Evolutionary conservation across 345 rosid genomes (phyloP).

Genomic region (Eutrema heterophyllum): DNA sequence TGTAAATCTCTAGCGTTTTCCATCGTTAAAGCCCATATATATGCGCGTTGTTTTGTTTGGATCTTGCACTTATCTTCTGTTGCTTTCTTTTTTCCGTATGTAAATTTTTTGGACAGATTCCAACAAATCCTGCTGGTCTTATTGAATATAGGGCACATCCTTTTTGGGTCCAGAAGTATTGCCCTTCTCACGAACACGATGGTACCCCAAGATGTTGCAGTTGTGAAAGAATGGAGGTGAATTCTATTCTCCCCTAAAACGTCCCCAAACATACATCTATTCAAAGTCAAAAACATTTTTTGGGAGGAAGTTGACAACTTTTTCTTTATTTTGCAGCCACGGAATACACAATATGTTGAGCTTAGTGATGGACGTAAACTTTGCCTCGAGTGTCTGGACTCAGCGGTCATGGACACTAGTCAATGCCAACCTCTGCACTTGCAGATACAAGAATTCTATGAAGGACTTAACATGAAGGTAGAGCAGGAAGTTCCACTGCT

Average conservation of each 20-base stretch:
- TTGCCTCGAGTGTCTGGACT: conserved; percentile 92
- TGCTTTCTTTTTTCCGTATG: conserved; percentile 25
- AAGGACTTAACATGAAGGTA: conserved; percentile 75
- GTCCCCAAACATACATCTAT: not conserved
- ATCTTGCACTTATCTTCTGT: conserved; percentile 14
- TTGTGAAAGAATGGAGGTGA: conserved; percentile 99
- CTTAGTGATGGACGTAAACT: conserved; percentile 92
- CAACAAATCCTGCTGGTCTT: conserved; percentile 86
- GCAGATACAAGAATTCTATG: conserved; percentile 76
- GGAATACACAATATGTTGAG: conserved; percentile 55
- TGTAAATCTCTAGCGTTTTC: conserved; percentile 29
- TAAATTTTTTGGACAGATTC: conserved; percentile 62
- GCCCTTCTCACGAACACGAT: conserved; percentile 92
- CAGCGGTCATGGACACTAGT: conserved; percentile 88
- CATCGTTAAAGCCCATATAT: not conserved
- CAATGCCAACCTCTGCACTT: conserved; percentile 84
- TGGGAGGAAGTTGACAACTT: conserved; percentile 1
- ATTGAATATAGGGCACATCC: conserved; percentile 99
- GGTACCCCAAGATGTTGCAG: conserved; percentile 95
- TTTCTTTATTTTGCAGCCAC: conserved; percentile 47
- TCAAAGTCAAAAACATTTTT: not conserved
- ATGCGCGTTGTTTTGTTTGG: not conserved
- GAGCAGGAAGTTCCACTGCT: conserved; percentile 89
- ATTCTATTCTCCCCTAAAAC: conserved; percentile 16
- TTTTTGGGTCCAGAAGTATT: conserved; percentile 94